Base-by-base conservation (phyloP, 2,329 filamentous ascomycete genomes). In the Chaetomium olivaceum region DNA sequence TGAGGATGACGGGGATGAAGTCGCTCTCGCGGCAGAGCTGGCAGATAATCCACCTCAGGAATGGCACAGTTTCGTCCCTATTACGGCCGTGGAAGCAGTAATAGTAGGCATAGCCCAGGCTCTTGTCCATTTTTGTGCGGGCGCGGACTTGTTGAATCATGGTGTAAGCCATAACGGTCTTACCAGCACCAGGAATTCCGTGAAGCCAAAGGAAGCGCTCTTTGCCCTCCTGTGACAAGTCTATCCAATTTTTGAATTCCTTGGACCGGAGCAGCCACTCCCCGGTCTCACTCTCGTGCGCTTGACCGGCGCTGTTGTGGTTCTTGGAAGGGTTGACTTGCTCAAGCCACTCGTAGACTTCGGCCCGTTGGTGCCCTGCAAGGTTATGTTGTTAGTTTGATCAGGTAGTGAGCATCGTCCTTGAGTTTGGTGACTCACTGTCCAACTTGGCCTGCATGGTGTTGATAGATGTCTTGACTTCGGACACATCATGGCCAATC, bases 71-170 rank as follows among this genome's bases (percentile, higher is more conserved):
- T 62, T 76, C 75, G 21, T 76, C 74, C 16, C 69, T 69, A 19
- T 69, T 67, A 5, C 72, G 67, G 39, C 67, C 68, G 57, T 72
- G 64, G 46, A 70, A 66, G 36, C 74, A 77, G 56, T 77, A 76
- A 29, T 75, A 77, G 61, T 73, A 76, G 23, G 65, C 11, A 11
- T 21, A 33, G 14, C n/a, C 43, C 14, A 8, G 1, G 43, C 9
- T 55, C 43, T 5, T 62, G 29, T 27, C 23, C 1, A 14, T 3
- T 21, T 29, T 29, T 11, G 33, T 14, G 6, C 9, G 16, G 33
- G 36, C n/a, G 33, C 9, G 36, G 14, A 58, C 4, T n/a, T 65
- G 27, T 23, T 71, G 62, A 27, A 66, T 61, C 16, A 63, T 63
- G 33, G 61, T 66, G 2, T 63, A 67, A 6, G 55, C 33, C 6